Evolutionary conservation across 441 rosid species (phyloP).

Genomic region (Populus trichocarpa): DNA sequence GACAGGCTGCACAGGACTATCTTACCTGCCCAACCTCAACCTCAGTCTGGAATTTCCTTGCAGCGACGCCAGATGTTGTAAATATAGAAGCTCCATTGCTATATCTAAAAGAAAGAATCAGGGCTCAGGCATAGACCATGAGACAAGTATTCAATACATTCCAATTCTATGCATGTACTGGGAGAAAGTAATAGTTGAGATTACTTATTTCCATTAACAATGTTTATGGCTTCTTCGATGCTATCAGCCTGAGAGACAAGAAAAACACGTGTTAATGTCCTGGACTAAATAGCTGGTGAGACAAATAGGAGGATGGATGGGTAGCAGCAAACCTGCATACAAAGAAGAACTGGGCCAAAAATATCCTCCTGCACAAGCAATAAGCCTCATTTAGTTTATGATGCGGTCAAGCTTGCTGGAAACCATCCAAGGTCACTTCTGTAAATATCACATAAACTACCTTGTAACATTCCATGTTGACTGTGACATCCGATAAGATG

Average conservation of each 20-base stretch:
- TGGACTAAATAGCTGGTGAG: not conserved
- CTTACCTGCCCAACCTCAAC: slow-evolving; percentile 86
- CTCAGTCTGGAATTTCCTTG: slow-evolving; percentile 85
- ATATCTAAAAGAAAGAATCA: slow-evolving; percentile 39
- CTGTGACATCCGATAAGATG: slow-evolving; percentile 68
- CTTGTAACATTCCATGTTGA: slow-evolving; percentile 93
- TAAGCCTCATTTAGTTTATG: slow-evolving; percentile 10
- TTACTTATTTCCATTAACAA: slow-evolving; percentile 79
- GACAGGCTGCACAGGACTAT: not conserved
- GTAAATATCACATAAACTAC: slow-evolving; percentile 24
- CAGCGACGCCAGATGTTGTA: slow-evolving; percentile 75
- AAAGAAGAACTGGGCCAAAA: slow-evolving; percentile 89
- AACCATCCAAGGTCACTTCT: not conserved
- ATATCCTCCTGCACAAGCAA: slow-evolving; percentile 70
- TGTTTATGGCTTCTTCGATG: slow-evolving; percentile 76
- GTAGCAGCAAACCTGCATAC: slow-evolving; percentile 63
- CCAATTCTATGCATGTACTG: not conserved
- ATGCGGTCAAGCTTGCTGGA: slow-evolving; percentile 13
- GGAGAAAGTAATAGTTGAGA: slow-evolving; percentile 7
- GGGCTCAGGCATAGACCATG: not conserved
- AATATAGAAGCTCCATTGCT: slow-evolving; percentile 82
- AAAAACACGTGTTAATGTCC: not conserved
- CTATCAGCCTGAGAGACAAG: slow-evolving; percentile 49
- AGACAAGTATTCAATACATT: not conserved
- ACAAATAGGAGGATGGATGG: slow-evolving; percentile 10